Base-by-base conservation (phyloP, 306 rosid species). In the Vigna unguiculata region DNA sequence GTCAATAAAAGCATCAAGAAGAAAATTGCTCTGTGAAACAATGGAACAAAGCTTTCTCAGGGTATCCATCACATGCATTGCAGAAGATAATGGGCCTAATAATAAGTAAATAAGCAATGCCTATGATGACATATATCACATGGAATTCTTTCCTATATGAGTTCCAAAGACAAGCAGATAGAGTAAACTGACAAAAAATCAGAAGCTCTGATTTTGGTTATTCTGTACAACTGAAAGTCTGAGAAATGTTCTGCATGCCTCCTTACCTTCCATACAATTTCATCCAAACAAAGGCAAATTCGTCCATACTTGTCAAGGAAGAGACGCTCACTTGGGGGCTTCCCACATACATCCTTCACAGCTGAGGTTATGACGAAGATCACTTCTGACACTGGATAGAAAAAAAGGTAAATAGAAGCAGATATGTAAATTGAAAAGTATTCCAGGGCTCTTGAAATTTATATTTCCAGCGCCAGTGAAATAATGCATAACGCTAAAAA, bases 291-390 rank as follows among this genome's bases (percentile, higher is more conserved):
- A 83, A 90, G 71, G 83, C 98, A 95, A 60, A 95, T 92, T 85
- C 86, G 89, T 79, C 98, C 98, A 69, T 95, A 95, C 85, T 92
- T 95, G 75, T 95, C 98, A 41, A 95, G 96, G 86, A 95, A 95
- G 78, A 86, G 84, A 47, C 98, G 96, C 81, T 95, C 98, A 34
- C 88, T 85, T 34, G 98, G 97, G 75, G 91, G 90, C 83, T 90
- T 95, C 67, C 93, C 96, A 57, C 97, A 90, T 24, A 90, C 89
- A 81, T 95, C 97, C 92, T 95, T 95, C 84, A 95, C 91, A 17
- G 94, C 89, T 7, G 97, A 90, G 71, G 96, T 95, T 79, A 95
- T 84, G 19, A 90, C 96, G 62, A 87, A 85, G 78, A 95, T 89
- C 77, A 92, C 98, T 84, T 95, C 98, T 12, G 96, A 87, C 91